Percentiles rank a stretch among this genome's conserved stretches.
Evolutionary conservation across 2,329 filamentous ascomycete genomes (phyloP).

Genomic region (Dendrostoma leiphaemia): DNA sequence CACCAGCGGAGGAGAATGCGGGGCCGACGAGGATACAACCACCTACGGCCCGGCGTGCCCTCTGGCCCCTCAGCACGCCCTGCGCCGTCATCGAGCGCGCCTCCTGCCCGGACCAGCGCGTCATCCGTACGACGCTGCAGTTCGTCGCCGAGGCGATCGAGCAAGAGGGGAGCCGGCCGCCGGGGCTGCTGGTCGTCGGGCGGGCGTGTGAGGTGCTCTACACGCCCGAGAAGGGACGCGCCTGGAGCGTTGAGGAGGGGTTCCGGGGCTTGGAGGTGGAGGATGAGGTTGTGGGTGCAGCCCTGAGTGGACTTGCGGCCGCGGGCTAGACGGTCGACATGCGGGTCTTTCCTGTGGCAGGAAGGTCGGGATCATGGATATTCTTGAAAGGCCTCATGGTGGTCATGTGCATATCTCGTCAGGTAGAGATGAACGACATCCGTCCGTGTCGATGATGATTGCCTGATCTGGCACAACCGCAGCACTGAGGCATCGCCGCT

Average conservation of each 20-base stretch:
- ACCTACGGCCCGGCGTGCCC: too few species aligned
- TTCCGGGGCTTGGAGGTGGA: slow-evolving; percentile 69
- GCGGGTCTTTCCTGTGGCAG: background rate
- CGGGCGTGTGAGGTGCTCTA: slow-evolving; percentile 77
- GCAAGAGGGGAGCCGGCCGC: slow-evolving; percentile 83
- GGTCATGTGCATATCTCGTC: too few species aligned
- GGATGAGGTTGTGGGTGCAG: slow-evolving; percentile 12
- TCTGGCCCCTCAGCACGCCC: slow-evolving; percentile 77
- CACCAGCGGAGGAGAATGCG: too few species aligned
- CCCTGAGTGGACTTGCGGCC: background rate
- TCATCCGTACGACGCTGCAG: slow-evolving; percentile 82
- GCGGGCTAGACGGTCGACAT: background rate
- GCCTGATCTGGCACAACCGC: too few species aligned
- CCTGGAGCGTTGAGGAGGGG: slow-evolving; percentile 86
- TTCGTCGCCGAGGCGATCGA: slow-evolving; percentile 81
- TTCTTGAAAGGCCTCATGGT: too few species aligned
- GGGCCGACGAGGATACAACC: too few species aligned
- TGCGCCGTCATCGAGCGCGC: slow-evolving; percentile 93
- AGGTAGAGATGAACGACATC: too few species aligned
- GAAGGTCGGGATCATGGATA: too few species aligned
- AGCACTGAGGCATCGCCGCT: too few species aligned
- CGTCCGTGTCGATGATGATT: too few species aligned
- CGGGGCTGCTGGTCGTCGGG: slow-evolving; percentile 84
- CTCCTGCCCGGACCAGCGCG: slow-evolving; percentile 89
- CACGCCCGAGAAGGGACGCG: slow-evolving; percentile 52